Percentiles rank a stretch among this genome's conserved stretches.
Conservation (phyloP, 495 filamentous ascomycete species). For the Penicillium cosmopolitanum region DNA sequence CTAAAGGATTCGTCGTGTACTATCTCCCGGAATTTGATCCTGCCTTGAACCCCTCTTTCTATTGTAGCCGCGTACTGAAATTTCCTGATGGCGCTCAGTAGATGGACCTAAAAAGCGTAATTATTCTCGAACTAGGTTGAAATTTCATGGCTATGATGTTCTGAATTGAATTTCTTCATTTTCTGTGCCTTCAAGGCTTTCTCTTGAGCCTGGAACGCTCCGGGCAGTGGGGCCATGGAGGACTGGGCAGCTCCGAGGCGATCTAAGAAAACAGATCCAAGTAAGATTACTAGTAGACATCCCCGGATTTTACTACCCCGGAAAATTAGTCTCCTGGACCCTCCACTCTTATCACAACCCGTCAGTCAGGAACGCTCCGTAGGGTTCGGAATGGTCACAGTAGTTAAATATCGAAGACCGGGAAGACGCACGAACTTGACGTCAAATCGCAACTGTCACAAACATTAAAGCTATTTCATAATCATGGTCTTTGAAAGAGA, state of each 20-base stretch:
- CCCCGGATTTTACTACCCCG: background rate
- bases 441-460: no score
- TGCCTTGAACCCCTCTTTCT: background rate
- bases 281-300: background rate
- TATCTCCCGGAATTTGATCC: background rate
- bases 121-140: no score
- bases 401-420: background rate
- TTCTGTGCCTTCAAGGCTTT: background rate
- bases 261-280: no score
- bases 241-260: background rate
- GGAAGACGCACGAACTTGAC: no score
- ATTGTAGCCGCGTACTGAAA: background rate
- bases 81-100: no score
- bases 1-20: background rate
- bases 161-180: background rate
- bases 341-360: background rate
- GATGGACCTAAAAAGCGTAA: no score
- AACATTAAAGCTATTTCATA: background rate
- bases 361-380: background rate
- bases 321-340: background rate
- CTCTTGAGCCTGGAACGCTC: background rate
- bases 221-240: background rate
- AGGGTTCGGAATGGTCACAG: background rate
- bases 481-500: background rate
- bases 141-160: background rate